Evolutionary conservation across 805 yeast species (phyloP).

Genomic region (Soucietia sequanensis): DNA sequence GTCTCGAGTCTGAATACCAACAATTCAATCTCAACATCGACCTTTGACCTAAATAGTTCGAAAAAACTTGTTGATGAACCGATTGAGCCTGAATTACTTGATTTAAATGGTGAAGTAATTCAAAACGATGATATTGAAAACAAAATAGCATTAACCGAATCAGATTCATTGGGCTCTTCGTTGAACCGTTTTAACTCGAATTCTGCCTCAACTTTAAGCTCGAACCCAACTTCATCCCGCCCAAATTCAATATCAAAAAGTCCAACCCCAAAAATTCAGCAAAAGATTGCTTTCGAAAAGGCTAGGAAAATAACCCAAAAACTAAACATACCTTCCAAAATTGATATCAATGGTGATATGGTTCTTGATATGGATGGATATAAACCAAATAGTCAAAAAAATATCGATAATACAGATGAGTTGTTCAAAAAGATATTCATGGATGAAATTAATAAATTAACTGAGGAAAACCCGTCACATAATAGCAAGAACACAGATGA

Average conservation of each 20-base stretch:
- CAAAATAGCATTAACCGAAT: conserved; percentile 23
- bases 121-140: conserved; percentile 22
- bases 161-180: too few species aligned
- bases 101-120: conserved; percentile 24
- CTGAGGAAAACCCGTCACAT: too few species aligned
- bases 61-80: neutral
- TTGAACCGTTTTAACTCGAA: conserved; percentile 11
- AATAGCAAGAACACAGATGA: too few species aligned
- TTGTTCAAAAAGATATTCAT: conserved; percentile 67
- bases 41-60: conserved; percentile 11
- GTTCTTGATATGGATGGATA: conserved; percentile 94
- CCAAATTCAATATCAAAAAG: conserved; percentile 10
- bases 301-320: conserved; percentile 64
- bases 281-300: conserved; percentile 51
- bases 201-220: conserved; percentile 4
- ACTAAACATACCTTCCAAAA: conserved; percentile 81
- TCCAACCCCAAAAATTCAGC: conserved; percentile 23
- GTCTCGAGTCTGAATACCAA: neutral
- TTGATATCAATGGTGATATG: conserved; percentile 87
- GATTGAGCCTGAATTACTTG: conserved; percentile 33
- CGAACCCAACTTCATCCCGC: conserved; percentile 9
- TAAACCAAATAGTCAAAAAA: conserved; percentile 74
- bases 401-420: conserved; percentile 73
- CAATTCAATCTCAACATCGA: conserved; percentile 3
- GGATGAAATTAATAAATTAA: conserved; percentile 58